Evolutionary conservation across 768 basidiomycete genomes (phyloP).

Genomic region (Serendipita indica): DNA sequence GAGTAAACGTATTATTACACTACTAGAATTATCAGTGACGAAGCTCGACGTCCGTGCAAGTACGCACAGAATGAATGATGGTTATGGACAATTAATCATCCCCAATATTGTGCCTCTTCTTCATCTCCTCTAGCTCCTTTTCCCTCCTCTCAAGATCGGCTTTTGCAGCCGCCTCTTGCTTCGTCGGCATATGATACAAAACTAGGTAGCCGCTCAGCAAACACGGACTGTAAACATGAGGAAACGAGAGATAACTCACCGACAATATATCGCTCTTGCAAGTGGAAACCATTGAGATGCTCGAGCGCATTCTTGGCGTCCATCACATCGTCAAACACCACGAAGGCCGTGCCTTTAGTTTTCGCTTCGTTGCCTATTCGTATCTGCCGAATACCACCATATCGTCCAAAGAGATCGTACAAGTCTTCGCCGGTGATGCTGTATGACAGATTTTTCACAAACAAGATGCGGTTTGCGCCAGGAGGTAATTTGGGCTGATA

Average conservation of each 20-base stretch:
- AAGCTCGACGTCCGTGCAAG: no score
- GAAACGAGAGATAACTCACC: conserved; percentile 22
- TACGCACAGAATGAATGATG: no score
- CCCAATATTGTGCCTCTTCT: conserved; percentile 67
- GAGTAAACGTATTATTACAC: no score
- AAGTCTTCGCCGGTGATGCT: conserved; percentile 85
- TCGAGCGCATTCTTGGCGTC: conserved; percentile 95
- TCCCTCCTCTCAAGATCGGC: conserved; percentile 84
- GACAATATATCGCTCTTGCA: conserved; percentile 96
- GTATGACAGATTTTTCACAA: conserved; percentile 88
- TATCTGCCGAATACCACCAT: conserved; percentile 92
- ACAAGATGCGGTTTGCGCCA: conserved; percentile 81
- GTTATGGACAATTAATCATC: conserved; percentile 33
- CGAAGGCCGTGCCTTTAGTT: conserved; percentile 90
- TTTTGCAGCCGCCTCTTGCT: conserved; percentile 86
- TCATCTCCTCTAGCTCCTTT: conserved; percentile 74
- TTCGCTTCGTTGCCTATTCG: conserved; percentile 85
- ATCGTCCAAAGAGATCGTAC: conserved; percentile 94
- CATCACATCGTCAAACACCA: conserved; percentile 93
- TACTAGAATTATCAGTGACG: no score
- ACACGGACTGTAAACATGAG: neutral
- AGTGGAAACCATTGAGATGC: conserved; percentile 93
- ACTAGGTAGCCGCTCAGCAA: conserved; percentile 28
- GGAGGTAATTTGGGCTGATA: conserved; percentile 66
- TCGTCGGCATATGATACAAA: conserved; percentile 94